Evolutionary conservation across 2,329 filamentous ascomycete species (phyloP), one percentile per base, ranked within the genome.

Genomic region (Colletotrichum shisoi): DNA sequence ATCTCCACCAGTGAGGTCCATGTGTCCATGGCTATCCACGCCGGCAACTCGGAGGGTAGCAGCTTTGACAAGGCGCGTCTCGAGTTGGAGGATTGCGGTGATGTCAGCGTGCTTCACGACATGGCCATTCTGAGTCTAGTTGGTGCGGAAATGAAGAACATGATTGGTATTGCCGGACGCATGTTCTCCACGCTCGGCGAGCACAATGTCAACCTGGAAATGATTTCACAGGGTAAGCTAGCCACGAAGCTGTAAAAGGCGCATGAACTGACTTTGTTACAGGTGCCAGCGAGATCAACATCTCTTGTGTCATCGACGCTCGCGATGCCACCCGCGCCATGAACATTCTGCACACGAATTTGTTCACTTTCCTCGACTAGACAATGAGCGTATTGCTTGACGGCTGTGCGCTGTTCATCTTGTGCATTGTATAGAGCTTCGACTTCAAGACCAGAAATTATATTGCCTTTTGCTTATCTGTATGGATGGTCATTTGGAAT

Each of bases 251-350:
- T 46, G 11, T 48, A 9, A 45, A 91, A 92, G 92, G 82, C 72
- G 17, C 3, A 81, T 73, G 67, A 34, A 46, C 54, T 63, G 42
- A 68, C 56, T n/a, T 44, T 17, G 2, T n/a, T 34, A 45, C 71
- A 96, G 93, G 94, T 74, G 95, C 95, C 31, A 97, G 94, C 76
- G 95, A 99, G 82, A 99, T 99, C 80, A 99, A 98, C 78, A 99
- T 99, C 68, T 97, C 93, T 12, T 99, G 95, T 76, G 95, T 99
- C 52, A 96, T 99, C 76, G 93, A 96, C 74, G 92, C 93, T 71
- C 85, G 89, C 71, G 93, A 98, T 76, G 94, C 95, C 24, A 93
- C 94, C 72, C 88, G 95, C 72, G 95, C 95, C 39, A 91, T 99
- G 84, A 98, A 96, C 76, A 93, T 98, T 74, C 85, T 99, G 71